A percentile compares a stretch with the other conserved stretches of the same genome.
Conservation (phyloP, 345 rosid species). For the Atalantia buxifolia region DNA sequence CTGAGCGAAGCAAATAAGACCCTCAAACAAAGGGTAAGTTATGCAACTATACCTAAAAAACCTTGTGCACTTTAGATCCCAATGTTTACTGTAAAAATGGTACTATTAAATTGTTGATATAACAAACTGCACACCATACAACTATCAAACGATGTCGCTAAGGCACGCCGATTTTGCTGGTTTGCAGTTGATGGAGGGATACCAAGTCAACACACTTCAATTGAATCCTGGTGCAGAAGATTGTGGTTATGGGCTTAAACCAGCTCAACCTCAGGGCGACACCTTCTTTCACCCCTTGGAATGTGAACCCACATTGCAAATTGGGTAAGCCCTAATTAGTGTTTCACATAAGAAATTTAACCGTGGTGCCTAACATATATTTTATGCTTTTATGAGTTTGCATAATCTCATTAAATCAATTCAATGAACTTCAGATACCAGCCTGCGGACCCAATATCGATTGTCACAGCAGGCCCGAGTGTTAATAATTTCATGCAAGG, state of each 20-base stretch:
- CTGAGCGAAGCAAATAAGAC: conserved; percentile 75
- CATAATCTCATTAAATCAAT: not conserved
- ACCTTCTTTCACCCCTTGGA: conserved; percentile 81
- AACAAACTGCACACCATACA: not conserved
- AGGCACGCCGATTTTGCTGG: conserved; percentile 1
- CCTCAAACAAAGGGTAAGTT: conserved; percentile 78
- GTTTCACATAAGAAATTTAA: not conserved
- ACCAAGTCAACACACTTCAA: conserved; percentile 63
- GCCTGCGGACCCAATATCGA: conserved; percentile 43
- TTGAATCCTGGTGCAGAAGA: conserved; percentile 67
- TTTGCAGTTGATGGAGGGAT: conserved; percentile 85
- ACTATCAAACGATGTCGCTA: not conserved
- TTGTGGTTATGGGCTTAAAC: conserved; percentile 53
- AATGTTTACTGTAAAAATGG: not conserved
- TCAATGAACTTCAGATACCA: conserved; percentile 52
- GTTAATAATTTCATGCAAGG: conserved; percentile 78
- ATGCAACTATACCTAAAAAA: not conserved
- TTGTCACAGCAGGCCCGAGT: conserved; percentile 71
- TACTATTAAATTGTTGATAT: not conserved
- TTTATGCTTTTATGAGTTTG: no score
- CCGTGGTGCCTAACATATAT: no score
- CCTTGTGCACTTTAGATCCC: not conserved
- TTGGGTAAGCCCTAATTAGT: conserved; percentile 51
- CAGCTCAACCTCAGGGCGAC: conserved; percentile 51
- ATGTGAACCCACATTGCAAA: conserved; percentile 86